phyloP scores from a whole-genome alignment of 2,329 filamentous ascomycete genomes.

The Coniochaeta hoffmannii region DNA sequence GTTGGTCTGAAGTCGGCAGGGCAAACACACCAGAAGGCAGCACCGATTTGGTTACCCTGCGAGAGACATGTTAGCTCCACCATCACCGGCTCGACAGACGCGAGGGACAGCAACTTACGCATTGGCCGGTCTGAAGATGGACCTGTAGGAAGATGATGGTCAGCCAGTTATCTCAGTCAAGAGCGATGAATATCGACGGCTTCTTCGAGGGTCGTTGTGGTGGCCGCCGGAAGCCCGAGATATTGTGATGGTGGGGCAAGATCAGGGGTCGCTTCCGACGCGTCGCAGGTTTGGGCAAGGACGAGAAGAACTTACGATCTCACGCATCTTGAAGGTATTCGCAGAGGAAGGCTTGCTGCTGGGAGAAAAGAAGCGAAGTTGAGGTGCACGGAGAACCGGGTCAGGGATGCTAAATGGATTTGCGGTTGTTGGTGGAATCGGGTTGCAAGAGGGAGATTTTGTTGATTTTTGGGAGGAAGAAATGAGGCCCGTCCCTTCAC shows the following conservation, averaged over 20 bases:
- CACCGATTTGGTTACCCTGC: constrained; percentile 99
- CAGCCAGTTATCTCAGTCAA: constrained; percentile 35
- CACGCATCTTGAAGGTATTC: constrained; percentile 55
- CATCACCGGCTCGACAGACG: constrained; percentile 5
- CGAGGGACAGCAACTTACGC: constrained; percentile 54
- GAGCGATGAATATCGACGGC: background rate
- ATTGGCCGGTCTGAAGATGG: constrained; percentile 99
- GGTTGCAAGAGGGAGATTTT: constrained; percentile 16
- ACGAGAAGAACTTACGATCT: constrained; percentile 52
- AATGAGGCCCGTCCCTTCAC: constrained; percentile 17
- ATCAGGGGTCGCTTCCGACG: constrained; percentile 18
- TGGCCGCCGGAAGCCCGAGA: constrained; percentile 5
- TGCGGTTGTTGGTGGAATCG: background rate
- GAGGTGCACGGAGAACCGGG: constrained; percentile 1
- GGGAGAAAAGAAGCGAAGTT: constrained; percentile 6
- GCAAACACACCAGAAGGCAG: constrained; percentile 83
- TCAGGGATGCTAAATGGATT: constrained; percentile 16
- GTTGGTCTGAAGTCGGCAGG: background rate
- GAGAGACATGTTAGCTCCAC: constrained; percentile 27
- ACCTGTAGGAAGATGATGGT: constrained; percentile 60
- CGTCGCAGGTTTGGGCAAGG: constrained; percentile 11
- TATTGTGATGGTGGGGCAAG: constrained; percentile 19
- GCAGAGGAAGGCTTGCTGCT: constrained; percentile 9
- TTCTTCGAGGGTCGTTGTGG: background rate
- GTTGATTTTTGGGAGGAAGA: constrained; percentile 22